phyloP scores from a whole-genome alignment of 495 filamentous ascomycete genomes.

The Filosporella fistucella region DNA sequence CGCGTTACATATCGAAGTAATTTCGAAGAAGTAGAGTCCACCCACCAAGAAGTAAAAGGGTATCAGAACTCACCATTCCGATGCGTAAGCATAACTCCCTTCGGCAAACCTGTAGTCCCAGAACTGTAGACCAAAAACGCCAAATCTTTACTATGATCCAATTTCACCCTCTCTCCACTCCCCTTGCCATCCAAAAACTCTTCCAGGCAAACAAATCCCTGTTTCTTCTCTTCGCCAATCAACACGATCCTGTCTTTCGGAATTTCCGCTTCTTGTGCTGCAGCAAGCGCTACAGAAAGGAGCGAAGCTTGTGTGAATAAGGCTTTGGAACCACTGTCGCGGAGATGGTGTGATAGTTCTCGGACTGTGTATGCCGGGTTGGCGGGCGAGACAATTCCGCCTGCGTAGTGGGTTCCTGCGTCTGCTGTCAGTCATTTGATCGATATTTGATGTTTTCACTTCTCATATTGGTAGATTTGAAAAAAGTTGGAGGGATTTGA shows the following conservation, averaged over 20 bases:
- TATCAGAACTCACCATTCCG: slow-evolving; percentile 68
- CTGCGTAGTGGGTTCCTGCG: slow-evolving; percentile 78
- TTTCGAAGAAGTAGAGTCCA: too few species aligned
- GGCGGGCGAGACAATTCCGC: slow-evolving; percentile 71
- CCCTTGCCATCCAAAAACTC: slow-evolving; percentile 32
- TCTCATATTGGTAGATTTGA: too few species aligned
- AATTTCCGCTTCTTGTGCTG: slow-evolving; percentile 63
- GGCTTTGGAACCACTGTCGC: slow-evolving; percentile 62
- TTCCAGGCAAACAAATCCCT: slow-evolving; percentile 28
- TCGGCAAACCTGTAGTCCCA: slow-evolving; percentile 80
- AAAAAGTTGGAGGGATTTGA: too few species aligned
- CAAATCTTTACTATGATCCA: slow-evolving; percentile 32
- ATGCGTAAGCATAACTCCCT: slow-evolving; percentile 79
- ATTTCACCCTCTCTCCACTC: slow-evolving; percentile 22
- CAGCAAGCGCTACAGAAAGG: slow-evolving; percentile 59
- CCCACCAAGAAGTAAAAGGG: too few species aligned
- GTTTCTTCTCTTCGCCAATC: slow-evolving; percentile 37
- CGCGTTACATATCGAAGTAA: too few species aligned
- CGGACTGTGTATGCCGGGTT: slow-evolving; percentile 82
- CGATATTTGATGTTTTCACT: too few species aligned
- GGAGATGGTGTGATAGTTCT: slow-evolving; percentile 72
- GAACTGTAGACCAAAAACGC: slow-evolving; percentile 54
- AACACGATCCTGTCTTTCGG: slow-evolving; percentile 41
- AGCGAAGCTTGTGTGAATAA: slow-evolving; percentile 52
- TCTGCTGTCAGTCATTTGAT: too few species aligned